These are phyloP conservation scores for Phytopythium ostracodes DNA, from an alignment of 352 stramenopile species.

Conservation along the genomic window DNA sequence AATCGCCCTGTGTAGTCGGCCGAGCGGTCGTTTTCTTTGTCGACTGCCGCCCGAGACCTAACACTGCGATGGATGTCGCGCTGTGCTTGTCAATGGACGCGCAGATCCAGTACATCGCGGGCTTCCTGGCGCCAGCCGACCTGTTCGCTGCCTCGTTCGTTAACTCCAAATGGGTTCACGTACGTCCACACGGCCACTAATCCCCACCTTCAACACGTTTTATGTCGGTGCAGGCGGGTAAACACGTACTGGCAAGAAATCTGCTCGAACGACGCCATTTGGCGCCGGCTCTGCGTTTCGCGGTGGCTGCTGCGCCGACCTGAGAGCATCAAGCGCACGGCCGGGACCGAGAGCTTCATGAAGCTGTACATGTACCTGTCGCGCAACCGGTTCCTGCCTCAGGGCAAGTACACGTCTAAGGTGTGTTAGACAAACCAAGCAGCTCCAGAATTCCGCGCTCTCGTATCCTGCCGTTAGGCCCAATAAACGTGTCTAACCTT, in stretches of 20 bases:
- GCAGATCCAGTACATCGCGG: slow-evolving; percentile 45
- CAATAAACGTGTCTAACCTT: not conserved
- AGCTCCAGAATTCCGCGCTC: no score
- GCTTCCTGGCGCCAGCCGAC: slow-evolving; percentile 50
- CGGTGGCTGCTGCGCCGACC: slow-evolving; percentile 49
- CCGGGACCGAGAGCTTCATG: slow-evolving; percentile 41
- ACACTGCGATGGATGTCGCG: not conserved
- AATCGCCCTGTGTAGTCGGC: not conserved
- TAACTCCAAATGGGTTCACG: not conserved
- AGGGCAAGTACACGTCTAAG: slow-evolving; percentile 63
- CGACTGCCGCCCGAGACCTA: not conserved
- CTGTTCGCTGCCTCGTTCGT: slow-evolving; percentile 46
- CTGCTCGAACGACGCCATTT: slow-evolving; percentile 47
- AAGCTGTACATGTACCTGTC: slow-evolving; percentile 66
- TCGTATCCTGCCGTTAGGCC: not conserved
- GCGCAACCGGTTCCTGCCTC: slow-evolving; percentile 45
- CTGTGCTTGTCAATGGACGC: not conserved
- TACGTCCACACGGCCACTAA: not conserved
- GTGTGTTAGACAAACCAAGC: slow-evolving; percentile 11
- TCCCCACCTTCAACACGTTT: not conserved
- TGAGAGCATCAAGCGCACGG: slow-evolving; percentile 38
- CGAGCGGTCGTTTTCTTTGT: not conserved
- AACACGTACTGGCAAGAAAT: slow-evolving; percentile 48
- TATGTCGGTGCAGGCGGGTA: slow-evolving; percentile 30
- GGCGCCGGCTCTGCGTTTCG: slow-evolving; percentile 36